Base-by-base conservation (phyloP, 2,329 filamentous ascomycete genomes). In the Pyrenochaeta sp. region DNA sequence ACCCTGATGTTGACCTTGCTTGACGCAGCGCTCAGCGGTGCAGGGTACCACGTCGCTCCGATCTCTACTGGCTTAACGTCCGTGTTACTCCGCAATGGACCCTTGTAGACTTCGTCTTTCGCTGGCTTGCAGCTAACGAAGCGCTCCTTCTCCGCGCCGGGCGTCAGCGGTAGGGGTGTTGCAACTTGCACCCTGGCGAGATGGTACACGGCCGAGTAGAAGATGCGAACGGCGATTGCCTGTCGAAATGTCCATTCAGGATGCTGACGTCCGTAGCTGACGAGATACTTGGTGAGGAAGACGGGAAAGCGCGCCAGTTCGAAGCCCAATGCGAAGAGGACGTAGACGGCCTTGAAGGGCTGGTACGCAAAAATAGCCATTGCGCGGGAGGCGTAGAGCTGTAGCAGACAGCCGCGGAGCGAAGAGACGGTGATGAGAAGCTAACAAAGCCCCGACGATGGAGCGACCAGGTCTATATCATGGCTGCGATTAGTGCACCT, bases 21-120 rank as follows among this genome's bases (percentile, higher is more conserved):
- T 9, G 51, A 57, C 1, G 46, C 45, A 1, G 49, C 27, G 7
- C 54, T 59, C 36, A 72, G 53, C 6, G 72, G 68, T 13, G 61
- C 62, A 6, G 80, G 77, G 56, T 78, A 81, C 80, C 80, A 82
- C 2, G 79, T 80, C 8, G 69, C 79, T 22, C 80, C 79, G 13
- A 80, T 74, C 6, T 71, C 65, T 1, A 63, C 69, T 2, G 80
- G 79, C 61, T 73, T 67, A 22, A 80, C 68, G 19, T 75, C 62
- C 15, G 62, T 50, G 49, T 77, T 77, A 32, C 62, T 60, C 3
- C 58, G 53, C 49, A 78, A 48, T 0, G 73, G 72, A 3, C 76
- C 77, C 22, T 65, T 68, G 64, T 76, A 79, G 9, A 37, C 55
- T 6, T 66, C 58, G 0, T 36, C 28, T 1, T 59, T 34, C 0